Evolutionary conservation across 164 flowering plant genomes (phyloP), one percentile per base, ranked within the genome.

Genomic region (Sedum album): DNA sequence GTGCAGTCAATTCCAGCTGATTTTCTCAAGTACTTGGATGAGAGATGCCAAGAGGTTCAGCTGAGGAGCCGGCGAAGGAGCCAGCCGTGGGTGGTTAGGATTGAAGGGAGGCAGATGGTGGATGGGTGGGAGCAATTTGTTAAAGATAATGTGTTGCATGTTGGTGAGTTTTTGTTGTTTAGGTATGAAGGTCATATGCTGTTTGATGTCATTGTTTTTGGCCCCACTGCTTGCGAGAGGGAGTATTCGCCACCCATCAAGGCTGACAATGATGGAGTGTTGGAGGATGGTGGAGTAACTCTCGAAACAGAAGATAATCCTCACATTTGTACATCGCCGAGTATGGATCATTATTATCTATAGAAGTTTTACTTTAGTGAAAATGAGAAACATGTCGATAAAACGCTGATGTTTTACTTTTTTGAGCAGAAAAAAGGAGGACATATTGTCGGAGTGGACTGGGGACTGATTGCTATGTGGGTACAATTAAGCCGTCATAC

Each of bases 81-180:
- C 44, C 41, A 20, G 44, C 44, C 44, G 2, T 64, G 66, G 66
- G 35, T 20, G 41, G 66, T 64, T 44, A 36, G 44, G 28, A 35
- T 64, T 13, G 44, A 4, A 14, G 66, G 66, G 28, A 35, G 44
- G 28, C 66, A 44, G 41, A 36, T 64, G 18, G 66, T 64, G 44
- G 41, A 64, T n/a, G 66, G 66, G 28, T 64, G 66, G 66, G 44
- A 64, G 28, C 44, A 64, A 6, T 64, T 64, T 64, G 41, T 35
- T 23, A 11, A 20, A 35, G 66, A 35, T 20, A 35, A 64, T 64
- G 66, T 35, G 21, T 39, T 64, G 28, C 41, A 31, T 35, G 41
- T 64, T 21, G 66, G 66, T n/a, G 41, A 64, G 2, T 33, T 64
- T 64, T 17, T 35, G 8, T 25, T 64, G 11, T 64, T 64, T 64